Conservation (phyloP, 257 asterid species). For the Solanum arcanum region DNA sequence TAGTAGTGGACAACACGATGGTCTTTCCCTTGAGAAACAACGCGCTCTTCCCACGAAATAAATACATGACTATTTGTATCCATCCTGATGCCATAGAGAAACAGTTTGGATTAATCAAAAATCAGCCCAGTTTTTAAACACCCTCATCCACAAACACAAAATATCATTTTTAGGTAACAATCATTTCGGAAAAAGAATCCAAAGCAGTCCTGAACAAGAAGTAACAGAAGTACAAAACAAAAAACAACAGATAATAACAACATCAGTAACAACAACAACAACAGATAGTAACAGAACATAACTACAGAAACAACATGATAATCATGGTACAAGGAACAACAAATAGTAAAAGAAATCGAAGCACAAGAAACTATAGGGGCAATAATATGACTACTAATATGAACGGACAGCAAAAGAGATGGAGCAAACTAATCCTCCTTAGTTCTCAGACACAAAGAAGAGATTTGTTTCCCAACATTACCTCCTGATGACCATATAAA, state of each 20-base stretch:
- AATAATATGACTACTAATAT: not conserved
- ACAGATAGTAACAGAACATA: not conserved
- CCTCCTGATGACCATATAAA: not conserved
- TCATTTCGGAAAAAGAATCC: not conserved
- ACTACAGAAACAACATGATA: not conserved
- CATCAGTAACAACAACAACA: not conserved
- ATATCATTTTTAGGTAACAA: not conserved
- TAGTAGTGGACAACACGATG: conserved; percentile 24
- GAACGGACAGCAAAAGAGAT: not conserved
- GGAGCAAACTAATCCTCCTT: not conserved
- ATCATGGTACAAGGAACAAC: not conserved
- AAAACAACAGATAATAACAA: not conserved
- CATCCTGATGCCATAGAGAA: conserved; percentile 27
- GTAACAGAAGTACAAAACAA: not conserved
- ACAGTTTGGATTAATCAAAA: not conserved
- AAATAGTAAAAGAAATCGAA: not conserved
- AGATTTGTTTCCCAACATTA: not conserved
- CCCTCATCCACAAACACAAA: not conserved
- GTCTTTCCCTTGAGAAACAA: conserved; percentile 18
- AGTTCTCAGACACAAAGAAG: not conserved
- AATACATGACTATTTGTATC: conserved; percentile 1
- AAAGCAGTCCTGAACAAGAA: not conserved
- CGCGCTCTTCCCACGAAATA: conserved; percentile 34
- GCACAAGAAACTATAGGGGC: not conserved
- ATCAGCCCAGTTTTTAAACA: not conserved